Base-by-base conservation (phyloP, 2,329 filamentous ascomycete species). In the Leptographium galeiforme region DNA sequence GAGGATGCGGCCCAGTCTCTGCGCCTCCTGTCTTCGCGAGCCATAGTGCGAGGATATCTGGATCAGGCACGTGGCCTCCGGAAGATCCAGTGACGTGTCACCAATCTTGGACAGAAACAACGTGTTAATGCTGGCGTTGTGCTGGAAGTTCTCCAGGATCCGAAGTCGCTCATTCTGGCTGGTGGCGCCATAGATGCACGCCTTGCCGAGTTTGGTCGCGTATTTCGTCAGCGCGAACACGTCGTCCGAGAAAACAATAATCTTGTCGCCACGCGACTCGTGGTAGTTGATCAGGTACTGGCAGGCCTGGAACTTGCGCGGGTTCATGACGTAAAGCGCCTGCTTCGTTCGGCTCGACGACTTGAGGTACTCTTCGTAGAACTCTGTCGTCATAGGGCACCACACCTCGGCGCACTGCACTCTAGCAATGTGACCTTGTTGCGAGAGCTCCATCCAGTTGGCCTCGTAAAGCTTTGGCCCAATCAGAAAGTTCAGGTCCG, bases 261-360 rank as follows among this genome's bases (percentile, higher is more conserved):
- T 89, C 69, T 97, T 97, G 72, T 97, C 93, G 36, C 93, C 91
- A 56, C 93, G 81, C 53, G 82, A 84, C 68, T 97, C 91, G 67
- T 98, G 93, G 64, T 95, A 97, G 66, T 97, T 87, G 64, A 98
- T 97, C n/a, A 98, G 76, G 64, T 93, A 97, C 65, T 98, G 91
- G 62, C 89, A 95, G 0, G 91, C 90, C 68, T 97, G 93, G 66
- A 96, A 95, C 68, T 98, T 98, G 60, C 85, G 79, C 1, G 93
- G 93, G 63, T 98, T 98, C 90, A 98, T 97, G 59, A 94, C 94
- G 62, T 93, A 96, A 2, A 97, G 78, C 12, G 68, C 69, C 46
- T 67, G 65, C 55, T 68, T 69, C 53, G 62, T 62, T 14, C 59
- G 55, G 25, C 53, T 56, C 1, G 49, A 49, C 41, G 55, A 51